These are phyloP conservation scores for Cryphonectria carpinicola DNA, from an alignment of 2,329 filamentous ascomycete species.

Conservation along the genomic window DNA sequence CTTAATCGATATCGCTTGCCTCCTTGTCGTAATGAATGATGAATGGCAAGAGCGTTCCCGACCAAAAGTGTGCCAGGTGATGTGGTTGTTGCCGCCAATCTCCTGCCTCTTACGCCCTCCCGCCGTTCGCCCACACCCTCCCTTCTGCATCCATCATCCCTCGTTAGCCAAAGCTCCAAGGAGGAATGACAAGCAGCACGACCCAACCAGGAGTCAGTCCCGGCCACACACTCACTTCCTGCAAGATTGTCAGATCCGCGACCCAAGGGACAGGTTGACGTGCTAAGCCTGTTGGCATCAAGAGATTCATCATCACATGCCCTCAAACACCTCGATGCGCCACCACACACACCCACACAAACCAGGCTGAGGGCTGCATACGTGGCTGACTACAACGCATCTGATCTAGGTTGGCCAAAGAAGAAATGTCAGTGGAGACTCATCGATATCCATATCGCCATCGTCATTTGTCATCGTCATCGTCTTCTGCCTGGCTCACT, in stretches of 20 bases:
- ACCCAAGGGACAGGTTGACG: not conserved
- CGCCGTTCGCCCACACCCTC: not conserved
- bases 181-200: constrained; percentile 3
- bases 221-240: not conserved
- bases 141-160: constrained; percentile 1
- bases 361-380: constrained; percentile 7
- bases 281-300: not conserved
- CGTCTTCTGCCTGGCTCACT: not conserved
- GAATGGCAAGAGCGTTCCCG: not conserved
- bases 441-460: not conserved
- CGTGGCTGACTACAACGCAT: not conserved
- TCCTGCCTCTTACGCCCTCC: not conserved
- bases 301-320: not conserved
- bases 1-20: not conserved
- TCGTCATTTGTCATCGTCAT: not conserved
- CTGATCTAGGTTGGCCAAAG: not conserved
- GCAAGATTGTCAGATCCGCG: constrained; percentile 1
- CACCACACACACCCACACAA: constrained; percentile 1
- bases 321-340: constrained; percentile 6
- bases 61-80: constrained; percentile 1
- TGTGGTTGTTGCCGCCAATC: not conserved
- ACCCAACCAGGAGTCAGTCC: not conserved
- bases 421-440: not conserved
- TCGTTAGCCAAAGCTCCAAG: not conserved
- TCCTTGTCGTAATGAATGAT: not conserved